A percentile compares a stretch with the other conserved stretches of the same genome.
These are phyloP conservation scores for Botrytis cinerea DNA, from an alignment of 2,329 filamentous ascomycete genomes.

Conservation along the genomic window DNA sequence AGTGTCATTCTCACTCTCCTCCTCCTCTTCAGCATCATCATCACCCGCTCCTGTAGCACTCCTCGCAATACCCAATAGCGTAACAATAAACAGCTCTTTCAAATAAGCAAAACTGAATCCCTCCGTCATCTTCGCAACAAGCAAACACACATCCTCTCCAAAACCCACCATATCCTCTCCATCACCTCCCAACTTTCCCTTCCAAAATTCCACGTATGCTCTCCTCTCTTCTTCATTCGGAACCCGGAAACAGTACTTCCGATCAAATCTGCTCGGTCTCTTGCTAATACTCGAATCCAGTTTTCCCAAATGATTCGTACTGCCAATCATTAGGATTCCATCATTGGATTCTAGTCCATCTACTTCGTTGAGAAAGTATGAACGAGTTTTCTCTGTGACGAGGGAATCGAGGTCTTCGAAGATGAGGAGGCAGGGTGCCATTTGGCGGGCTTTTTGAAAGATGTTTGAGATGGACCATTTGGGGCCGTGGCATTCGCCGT, in stretches of 20 bases:
- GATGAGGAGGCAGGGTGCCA: conserved; percentile 68
- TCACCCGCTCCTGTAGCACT: conserved; percentile 44
- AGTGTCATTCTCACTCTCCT: conserved; percentile 47
- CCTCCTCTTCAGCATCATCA: conserved; percentile 52
- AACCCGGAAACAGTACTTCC: conserved; percentile 65
- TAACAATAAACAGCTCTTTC: conserved; percentile 67
- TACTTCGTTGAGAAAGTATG: conserved; percentile 73
- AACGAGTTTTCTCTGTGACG: conserved; percentile 59
- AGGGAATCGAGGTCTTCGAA: conserved; percentile 73
- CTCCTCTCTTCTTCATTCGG: conserved; percentile 55
- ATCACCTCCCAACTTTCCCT: conserved; percentile 56
- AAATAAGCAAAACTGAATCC: conserved; percentile 70
- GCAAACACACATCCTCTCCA: conserved; percentile 55
- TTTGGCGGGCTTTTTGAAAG: conserved; percentile 59
- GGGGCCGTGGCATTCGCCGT: conserved; percentile 51
- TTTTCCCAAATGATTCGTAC: conserved; percentile 64
- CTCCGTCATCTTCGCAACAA: conserved; percentile 61
- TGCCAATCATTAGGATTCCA: conserved; percentile 69
- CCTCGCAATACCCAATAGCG: conserved; percentile 56
- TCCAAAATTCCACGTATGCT: conserved; percentile 64
- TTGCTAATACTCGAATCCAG: conserved; percentile 68
- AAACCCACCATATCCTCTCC: conserved; percentile 60
- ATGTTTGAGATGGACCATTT: conserved; percentile 56
- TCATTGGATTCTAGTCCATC: conserved; percentile 70
- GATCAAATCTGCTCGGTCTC: conserved; percentile 64